Conservation (phyloP, 1,284 basidiomycete genomes). For the Amylostereum areolatum region DNA sequence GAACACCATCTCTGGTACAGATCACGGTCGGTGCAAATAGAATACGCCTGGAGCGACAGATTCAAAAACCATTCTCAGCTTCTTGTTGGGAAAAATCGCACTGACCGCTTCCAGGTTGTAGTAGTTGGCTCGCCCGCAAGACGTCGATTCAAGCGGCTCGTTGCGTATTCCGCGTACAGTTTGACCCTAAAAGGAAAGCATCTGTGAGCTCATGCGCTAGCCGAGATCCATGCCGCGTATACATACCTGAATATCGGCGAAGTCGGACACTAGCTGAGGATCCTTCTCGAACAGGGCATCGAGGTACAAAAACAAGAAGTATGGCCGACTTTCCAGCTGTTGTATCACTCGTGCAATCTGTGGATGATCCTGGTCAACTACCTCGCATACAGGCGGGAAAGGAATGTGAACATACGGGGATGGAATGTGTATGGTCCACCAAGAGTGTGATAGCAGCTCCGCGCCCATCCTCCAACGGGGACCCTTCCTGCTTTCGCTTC, state of each 20-base stretch:
- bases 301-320: conserved; percentile 90
- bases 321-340: conserved; percentile 74
- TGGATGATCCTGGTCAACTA: neutral
- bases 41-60: conserved; percentile 64
- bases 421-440: conserved; percentile 93
- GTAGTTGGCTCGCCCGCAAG: conserved; percentile 84
- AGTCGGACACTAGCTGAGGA: conserved; percentile 72
- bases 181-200: conserved; percentile 55
- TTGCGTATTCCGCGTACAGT: conserved; percentile 88
- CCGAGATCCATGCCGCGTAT: neutral
- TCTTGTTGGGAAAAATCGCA: neutral
- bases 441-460: conserved; percentile 81
- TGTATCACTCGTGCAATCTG: conserved; percentile 85
- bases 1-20: conserved; percentile 98
- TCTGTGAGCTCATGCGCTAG: neutral
- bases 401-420: conserved; percentile 62
- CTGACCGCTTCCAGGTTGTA: conserved; percentile 84
- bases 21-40: conserved; percentile 79
- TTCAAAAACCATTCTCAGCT: neutral
- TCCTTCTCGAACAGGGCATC: conserved; percentile 89
- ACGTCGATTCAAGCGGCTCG: conserved; percentile 81
- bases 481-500: conserved; percentile 41
- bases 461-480: conserved; percentile 32
- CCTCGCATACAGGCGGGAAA: neutral
- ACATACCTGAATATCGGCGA: conserved; percentile 77